Evolutionary conservation across 2,329 filamentous ascomycete genomes (phyloP).

Genomic region (Xylaria digitata): DNA sequence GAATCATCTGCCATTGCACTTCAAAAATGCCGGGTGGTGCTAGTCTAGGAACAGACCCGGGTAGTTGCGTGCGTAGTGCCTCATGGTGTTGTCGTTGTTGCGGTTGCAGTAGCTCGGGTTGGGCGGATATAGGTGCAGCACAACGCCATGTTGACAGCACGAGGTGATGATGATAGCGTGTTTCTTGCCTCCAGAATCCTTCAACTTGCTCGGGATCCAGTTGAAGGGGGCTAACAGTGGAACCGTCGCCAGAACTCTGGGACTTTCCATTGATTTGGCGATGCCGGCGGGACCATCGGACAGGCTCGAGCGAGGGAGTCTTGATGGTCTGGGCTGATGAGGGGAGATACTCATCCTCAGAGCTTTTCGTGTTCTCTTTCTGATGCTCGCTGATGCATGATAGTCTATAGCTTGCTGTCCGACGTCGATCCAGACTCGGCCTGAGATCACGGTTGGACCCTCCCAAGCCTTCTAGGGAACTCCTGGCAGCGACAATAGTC

Average conservation of each 20-base stretch:
- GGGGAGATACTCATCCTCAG: slow-evolving; percentile 36
- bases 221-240: slow-evolving; percentile 37
- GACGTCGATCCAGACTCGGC: slow-evolving; percentile 18
- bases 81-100: neutral
- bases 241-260: slow-evolving; percentile 36
- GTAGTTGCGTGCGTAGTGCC: neutral
- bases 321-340: slow-evolving; percentile 23
- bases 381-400: slow-evolving; percentile 37
- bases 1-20: slow-evolving; percentile 25
- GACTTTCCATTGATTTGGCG: slow-evolving; percentile 31
- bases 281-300: slow-evolving; percentile 27
- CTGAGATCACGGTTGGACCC: slow-evolving; percentile 15
- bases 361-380: slow-evolving; percentile 40
- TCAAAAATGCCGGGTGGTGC: slow-evolving; percentile 1
- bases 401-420: slow-evolving; percentile 23
- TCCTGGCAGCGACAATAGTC: slow-evolving; percentile 21
- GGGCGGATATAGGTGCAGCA: neutral
- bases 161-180: slow-evolving; percentile 31
- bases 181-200: slow-evolving; percentile 25
- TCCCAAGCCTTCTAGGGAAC: slow-evolving; percentile 17
- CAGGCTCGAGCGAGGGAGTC: slow-evolving; percentile 30
- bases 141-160: slow-evolving; percentile 38
- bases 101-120: neutral
- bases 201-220: slow-evolving; percentile 31
- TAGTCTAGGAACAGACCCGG: neutral